Base-by-base conservation (phyloP, 2,329 filamentous ascomycete genomes). In the Fusarium nelsonii region DNA sequence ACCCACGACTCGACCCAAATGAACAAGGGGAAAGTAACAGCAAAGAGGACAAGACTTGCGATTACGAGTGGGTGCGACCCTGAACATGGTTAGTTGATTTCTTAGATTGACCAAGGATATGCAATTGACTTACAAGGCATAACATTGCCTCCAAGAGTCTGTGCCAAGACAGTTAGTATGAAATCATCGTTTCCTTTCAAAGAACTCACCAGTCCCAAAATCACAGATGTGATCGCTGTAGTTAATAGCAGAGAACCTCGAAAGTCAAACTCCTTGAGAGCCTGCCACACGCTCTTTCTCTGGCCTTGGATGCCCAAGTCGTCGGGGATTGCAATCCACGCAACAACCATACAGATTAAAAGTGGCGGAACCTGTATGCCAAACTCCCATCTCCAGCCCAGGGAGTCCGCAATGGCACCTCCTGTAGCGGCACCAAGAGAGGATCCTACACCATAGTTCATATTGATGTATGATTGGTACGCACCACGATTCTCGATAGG, bases 351-450 rank as follows among this genome's bases (percentile, higher is more conserved):
- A 63, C 82, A 84, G 3, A 86, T 48, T 0, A 84, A 28, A 32
- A 90, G 73, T 0, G 82, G 79, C 4, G 86, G 84, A 5, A 90
- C 80, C 76, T 91, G 88, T 9, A 90, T 78, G 54, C 87, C 87
- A 74, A 90, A 93, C 58, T 90, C 90, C 88, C 89, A 91, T 41
- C 91, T 82, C 91, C 91, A 94, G 32, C 91, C 91, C 3, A 93
- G 78, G 34, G 81, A 83, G 73, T 93, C 91, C 26, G 90, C 90
- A 74, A 94, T 87, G 53, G 88, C 83, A 2, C 91, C 91, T 15
- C 91, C 91, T 8, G 91, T 82, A 0, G 90, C 90, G 2, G 90
- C 91, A 4, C 91, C 91, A 4, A 88, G 80, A 8, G 86, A 83
- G 4, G 85, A 82, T 0, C 82, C 85, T n/a, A 83, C 62, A 3